These are phyloP conservation scores for Geotrichum restrictum DNA, from an alignment of 1,139 yeast species.

Conservation along the genomic window DNA sequence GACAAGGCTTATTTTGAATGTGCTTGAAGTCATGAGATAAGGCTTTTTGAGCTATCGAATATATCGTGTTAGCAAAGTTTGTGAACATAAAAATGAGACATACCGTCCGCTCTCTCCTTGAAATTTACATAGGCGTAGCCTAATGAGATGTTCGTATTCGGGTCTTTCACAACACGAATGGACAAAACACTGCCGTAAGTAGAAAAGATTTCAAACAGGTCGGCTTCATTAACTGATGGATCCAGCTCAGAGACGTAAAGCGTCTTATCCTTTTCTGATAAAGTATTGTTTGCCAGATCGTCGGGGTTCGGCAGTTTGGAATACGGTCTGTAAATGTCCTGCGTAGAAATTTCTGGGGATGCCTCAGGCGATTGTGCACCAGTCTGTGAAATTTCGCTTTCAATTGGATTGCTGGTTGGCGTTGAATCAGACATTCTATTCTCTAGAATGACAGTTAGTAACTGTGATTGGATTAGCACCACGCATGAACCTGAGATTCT, in stretches of 20 bases:
- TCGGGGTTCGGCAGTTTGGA: slow-evolving; percentile 7
- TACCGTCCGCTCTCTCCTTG: slow-evolving; percentile 74
- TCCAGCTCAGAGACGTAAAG: slow-evolving; percentile 20
- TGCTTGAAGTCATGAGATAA: slow-evolving; percentile 75
- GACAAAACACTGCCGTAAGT: slow-evolving; percentile 81
- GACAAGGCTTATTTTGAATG: slow-evolving; percentile 80
- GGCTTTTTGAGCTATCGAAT: slow-evolving; percentile 45
- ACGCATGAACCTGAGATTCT: not conserved
- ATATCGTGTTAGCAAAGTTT: not conserved
- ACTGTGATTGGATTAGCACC: no score
- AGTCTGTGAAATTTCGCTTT: not conserved
- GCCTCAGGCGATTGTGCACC: slow-evolving; percentile 6
- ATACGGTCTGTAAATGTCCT: slow-evolving; percentile 15
- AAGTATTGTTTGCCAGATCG: not conserved
- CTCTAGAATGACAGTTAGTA: no score
- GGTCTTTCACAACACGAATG: slow-evolving; percentile 89
- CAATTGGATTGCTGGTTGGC: not conserved
- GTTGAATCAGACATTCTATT: not conserved
- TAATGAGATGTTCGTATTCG: slow-evolving; percentile 76
- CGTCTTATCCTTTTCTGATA: slow-evolving; percentile 15
- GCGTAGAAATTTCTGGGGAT: slow-evolving; percentile 17
- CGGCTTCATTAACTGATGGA: slow-evolving; percentile 17
- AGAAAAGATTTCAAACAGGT: slow-evolving; percentile 63
- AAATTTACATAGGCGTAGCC: slow-evolving; percentile 94
- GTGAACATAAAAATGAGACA: not conserved